Base-by-base conservation (phyloP, 495 filamentous ascomycete genomes). In the Tuber borchii region DNA sequence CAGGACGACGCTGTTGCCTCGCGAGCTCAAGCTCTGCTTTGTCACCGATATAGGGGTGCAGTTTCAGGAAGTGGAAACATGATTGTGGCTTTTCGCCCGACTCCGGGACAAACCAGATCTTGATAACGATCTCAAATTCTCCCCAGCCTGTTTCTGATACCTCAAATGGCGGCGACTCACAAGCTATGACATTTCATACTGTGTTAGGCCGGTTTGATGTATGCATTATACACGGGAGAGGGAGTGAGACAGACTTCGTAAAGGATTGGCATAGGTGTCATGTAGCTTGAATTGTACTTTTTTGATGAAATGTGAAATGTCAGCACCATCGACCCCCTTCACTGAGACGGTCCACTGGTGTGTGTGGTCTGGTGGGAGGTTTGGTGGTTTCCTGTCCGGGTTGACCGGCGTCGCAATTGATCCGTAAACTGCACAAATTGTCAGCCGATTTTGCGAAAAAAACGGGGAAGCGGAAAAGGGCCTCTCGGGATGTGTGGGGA, bases 261-360 rank as follows among this genome's bases (percentile, higher is more conserved):
- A 86, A 77, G 91, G 90, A 83, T 97, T 94, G 48, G 92, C 89
- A 83, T 97, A 97, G 8, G 94, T 95, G 81, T 97, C 94, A 87
- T 97, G 93, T 6, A 99, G 89, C 83, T 97, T 97, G 87, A 99
- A 98, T 83, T 96, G 93, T 7, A 97, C 95, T 82, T 97, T 95
- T 74, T 94, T 93, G 78, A 98, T 88, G 92, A 95, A 99, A 86
- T 95, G 94, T 72, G 92, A 93, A 81, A 97, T 91, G 85, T 97
- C 92, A 79, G 91, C 89, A 83, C 90, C 92, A 83, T 94, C 90
- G 78, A 97, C 85, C 75, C 93, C 92, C 75, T 91, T 91, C 72
- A 99, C 93, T 83, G 93, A 97, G 61, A 99, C 91, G 78, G 91
- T 91, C 95, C 95, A 99, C 81, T 91, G 90, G 85, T 97, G 96